Base-by-base conservation (phyloP, 176 grass and related monocot species). In the Musa acuminata region DNA sequence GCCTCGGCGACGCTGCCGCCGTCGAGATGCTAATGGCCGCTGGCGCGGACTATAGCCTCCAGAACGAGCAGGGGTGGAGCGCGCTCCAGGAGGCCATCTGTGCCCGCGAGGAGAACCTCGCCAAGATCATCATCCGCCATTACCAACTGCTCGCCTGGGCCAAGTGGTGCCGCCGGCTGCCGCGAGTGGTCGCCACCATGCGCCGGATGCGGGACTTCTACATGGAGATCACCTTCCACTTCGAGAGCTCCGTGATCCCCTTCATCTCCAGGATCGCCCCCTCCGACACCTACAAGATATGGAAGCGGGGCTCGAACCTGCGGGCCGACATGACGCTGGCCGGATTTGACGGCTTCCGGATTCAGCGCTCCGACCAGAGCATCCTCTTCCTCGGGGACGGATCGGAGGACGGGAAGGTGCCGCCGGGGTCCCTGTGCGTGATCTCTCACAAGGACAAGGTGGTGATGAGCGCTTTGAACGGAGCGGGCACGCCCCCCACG, bases 191-290 rank as follows among this genome's bases (percentile, higher is more conserved):
- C 16, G 85, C 85, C 21, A 59, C 90, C 65, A 93, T 98, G 94
- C 83, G 77, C 72, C 78, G 94, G 64, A 98, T 98, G 94, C 69
- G 86, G 2, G 90, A 98, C 75, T 98, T 98, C 82, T 98, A 98
- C 87, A 98, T 98, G 94, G 94, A 98, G 68, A 93, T 98, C 73
- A 93, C 90, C 10, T 98, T 98, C 84, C 90, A 98, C 79, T 98
- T 98, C 26, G 94, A 98, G 84, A 98, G 94, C 87, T 98, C 94
- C 69, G 90, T 98, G n/a, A n/a, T n/a, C n/a, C n/a, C n/a, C n/a
- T n/a, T n/a, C n/a, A n/a, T n/a, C n/a, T n/a, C n/a, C n/a, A n/a
- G n/a, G n/a, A n/a, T n/a, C n/a, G n/a, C n/a, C n/a, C n/a, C n/a
- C n/a, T n/a, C n/a, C n/a, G n/a, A n/a, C n/a, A n/a, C n/a, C n/a